phyloP scores from a whole-genome alignment of 768 basidiomycete genomes.

The Xerocomellus amylosporus region DNA sequence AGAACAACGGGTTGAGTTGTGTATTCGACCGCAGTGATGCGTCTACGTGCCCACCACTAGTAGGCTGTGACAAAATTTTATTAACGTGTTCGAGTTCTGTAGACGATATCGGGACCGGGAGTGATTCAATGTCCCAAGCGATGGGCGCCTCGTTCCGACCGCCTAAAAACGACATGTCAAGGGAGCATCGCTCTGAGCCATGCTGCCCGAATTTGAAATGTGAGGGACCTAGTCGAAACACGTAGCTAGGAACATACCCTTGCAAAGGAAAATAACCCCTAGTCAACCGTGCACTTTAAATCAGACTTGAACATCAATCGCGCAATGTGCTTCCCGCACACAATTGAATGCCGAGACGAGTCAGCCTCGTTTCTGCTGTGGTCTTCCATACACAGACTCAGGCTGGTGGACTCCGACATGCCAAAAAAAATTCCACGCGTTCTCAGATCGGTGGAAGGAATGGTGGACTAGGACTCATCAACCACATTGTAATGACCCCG shows the following conservation, averaged over 20 bases:
- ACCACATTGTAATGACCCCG: background rate
- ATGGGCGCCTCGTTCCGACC: background rate
- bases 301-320: background rate
- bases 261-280: background rate
- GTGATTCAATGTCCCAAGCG: constrained; percentile 1
- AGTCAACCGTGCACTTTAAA: background rate
- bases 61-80: background rate
- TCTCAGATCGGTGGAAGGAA: constrained; percentile 2
- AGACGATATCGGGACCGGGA: background rate
- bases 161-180: background rate
- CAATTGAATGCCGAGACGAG: background rate
- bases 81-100: background rate
- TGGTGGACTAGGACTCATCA: background rate
- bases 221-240: background rate
- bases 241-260: background rate
- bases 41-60: background rate
- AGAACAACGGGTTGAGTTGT: background rate
- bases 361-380: constrained; percentile 3
- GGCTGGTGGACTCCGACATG: background rate
- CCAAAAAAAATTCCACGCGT: background rate
- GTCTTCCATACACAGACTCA: background rate
- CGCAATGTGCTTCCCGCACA: background rate
- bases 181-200: constrained; percentile 7
- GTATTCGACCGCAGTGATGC: background rate
- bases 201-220: constrained; percentile 5